A percentile compares a stretch with the other conserved stretches of the same genome.
Evolutionary conservation across 352 stramenopile species (phyloP).

Genomic region (Phytopythium helicoides): DNA sequence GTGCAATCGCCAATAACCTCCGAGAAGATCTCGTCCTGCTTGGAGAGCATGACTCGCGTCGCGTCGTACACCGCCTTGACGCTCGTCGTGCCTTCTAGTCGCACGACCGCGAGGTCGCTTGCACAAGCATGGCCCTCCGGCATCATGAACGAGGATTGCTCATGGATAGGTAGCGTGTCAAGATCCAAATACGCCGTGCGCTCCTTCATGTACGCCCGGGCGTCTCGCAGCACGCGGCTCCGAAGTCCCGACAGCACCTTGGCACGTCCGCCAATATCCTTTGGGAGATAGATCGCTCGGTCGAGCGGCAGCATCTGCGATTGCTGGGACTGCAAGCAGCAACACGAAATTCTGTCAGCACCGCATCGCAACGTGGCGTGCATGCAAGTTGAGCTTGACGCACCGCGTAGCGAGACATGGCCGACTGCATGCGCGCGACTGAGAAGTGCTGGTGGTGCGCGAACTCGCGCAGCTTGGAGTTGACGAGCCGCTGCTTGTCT

Average conservation of each 20-base stretch:
- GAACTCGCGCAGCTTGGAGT: slow-evolving; percentile 21
- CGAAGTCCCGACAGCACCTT: slow-evolving; percentile 12
- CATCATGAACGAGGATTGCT: slow-evolving; percentile 7
- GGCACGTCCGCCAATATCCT: slow-evolving; percentile 10
- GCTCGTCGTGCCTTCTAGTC: too few species aligned
- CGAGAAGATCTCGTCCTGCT: slow-evolving; percentile 3
- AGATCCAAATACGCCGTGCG: slow-evolving; percentile 17
- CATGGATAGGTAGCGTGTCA: not conserved
- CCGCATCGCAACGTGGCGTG: too few species aligned
- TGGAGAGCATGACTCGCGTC: not conserved
- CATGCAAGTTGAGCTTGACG: too few species aligned
- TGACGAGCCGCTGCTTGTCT: slow-evolving; percentile 28
- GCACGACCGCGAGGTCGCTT: not conserved
- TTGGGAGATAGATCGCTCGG: slow-evolving; percentile 17
- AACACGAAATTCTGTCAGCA: too few species aligned
- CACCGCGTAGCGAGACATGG: slow-evolving; percentile 9
- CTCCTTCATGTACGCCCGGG: slow-evolving; percentile 23
- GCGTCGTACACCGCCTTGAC: slow-evolving; percentile 3
- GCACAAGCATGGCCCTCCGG: not conserved
- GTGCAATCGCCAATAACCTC: slow-evolving; percentile 5
- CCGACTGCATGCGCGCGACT: slow-evolving; percentile 18
- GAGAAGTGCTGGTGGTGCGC: slow-evolving; percentile 20
- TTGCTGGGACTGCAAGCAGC: too few species aligned
- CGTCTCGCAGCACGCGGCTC: slow-evolving; percentile 17
- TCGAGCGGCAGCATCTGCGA: slow-evolving; percentile 24